Evolutionary conservation across 2,329 filamentous ascomycete species (phyloP), one percentile per base, ranked within the genome.

Genomic region (Myotisia sp.): DNA sequence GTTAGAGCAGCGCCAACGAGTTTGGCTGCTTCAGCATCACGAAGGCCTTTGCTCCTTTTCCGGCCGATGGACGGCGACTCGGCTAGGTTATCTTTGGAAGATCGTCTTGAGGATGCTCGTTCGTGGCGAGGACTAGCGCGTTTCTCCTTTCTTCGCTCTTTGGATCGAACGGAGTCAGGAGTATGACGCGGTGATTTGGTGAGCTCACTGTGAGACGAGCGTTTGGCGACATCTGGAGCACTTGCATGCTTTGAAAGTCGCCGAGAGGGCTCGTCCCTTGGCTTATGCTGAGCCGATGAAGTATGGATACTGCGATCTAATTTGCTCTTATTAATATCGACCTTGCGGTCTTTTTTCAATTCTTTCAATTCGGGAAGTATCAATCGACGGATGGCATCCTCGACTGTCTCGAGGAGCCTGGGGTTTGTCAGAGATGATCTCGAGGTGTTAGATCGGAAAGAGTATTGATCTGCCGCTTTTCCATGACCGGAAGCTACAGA

Each of bases 281-380:
- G n/a, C n/a, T n/a, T n/a, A n/a, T n/a, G n/a, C n/a, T n/a, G n/a
- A 3, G 67, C 68, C 47, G 57, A 71, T 51, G 59, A 71, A 44
- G 58, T 65, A 42, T 74, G 65, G 1, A 76, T 76, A 36, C 74
- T 71, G 46, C 74, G 65, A 19, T 78, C 71, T 20, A 81, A 86
- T 38, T 76, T 77, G 36, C 72, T 73, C 7, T 72, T 73, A 47
- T 74, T 78, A 43, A 79, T 70, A 42, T 78, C 74, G 43, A 79
- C 78, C 54, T 82, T 86, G 53, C 87, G 81, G 50, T 93, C 85
- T 47, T 86, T 76, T 56, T 93, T 94, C 36, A 98, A 65, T 6
- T 85, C 83, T 47, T 84, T 87, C 28, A 98, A 67, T 56, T 98
- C 87, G 0, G 90, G 90, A 2, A 98, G 62, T 34, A 94, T 92